Evolutionary conservation across 805 yeast genomes (phyloP).

Genomic region (Zygotorulaspora sp.): DNA sequence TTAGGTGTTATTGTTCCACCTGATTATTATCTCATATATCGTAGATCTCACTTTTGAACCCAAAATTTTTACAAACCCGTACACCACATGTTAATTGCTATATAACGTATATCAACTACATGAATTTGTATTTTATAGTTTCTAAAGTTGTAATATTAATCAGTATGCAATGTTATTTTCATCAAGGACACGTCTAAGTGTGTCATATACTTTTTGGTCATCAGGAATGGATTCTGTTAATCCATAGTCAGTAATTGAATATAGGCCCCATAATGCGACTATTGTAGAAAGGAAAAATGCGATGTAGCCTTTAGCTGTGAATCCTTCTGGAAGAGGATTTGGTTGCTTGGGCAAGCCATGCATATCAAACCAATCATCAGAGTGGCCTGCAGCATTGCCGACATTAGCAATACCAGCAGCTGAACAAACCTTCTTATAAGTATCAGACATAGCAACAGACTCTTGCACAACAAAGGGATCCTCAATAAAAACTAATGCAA

Average conservation of each 20-base stretch:
- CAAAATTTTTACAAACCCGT: conserved; percentile 3
- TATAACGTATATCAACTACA: no score
- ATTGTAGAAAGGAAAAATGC: conserved; percentile 53
- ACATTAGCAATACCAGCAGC: conserved; percentile 41
- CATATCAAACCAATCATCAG: conserved; percentile 51
- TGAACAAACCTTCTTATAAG: conserved; percentile 49
- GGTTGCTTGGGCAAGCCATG: conserved; percentile 58
- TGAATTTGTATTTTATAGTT: no score
- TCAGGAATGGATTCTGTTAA: conserved; percentile 55
- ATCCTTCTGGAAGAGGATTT: conserved; percentile 62
- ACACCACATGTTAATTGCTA: conserved; percentile 6
- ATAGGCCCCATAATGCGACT: conserved; percentile 57
- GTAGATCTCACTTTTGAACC: no score
- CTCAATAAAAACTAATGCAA: conserved; percentile 67
- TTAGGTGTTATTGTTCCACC: no score
- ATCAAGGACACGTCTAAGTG: conserved; percentile 36
- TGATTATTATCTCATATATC: no score
- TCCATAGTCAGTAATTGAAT: conserved; percentile 58
- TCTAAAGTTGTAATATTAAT: no score
- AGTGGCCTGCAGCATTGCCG: conserved; percentile 76
- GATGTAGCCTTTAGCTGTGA: conserved; percentile 64
- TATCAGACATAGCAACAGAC: conserved; percentile 41
- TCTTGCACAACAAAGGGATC: conserved; percentile 55
- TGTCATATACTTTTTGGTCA: conserved; percentile 40
- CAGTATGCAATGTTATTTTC: conserved; percentile 22